Evolutionary conservation across 805 yeast genomes (phyloP), one percentile per base, ranked within the genome.

Genomic region (Saccharomycopsis microspora): DNA sequence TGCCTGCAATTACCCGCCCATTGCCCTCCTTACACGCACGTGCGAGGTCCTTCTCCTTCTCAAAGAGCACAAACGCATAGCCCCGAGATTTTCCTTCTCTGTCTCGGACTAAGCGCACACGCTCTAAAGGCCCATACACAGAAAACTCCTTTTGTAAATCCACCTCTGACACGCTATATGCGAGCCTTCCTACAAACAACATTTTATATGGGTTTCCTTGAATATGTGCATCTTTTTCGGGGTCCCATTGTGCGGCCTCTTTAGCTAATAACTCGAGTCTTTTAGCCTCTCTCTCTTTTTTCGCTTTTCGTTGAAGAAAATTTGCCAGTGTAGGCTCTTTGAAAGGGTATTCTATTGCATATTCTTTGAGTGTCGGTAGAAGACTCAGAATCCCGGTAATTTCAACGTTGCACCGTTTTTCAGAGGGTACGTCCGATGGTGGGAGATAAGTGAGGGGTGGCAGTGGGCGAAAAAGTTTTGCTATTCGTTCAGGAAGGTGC

Each of bases 11-110:
- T n/a, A 60, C 61, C 44, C 70, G 53, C 1, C 74, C 78, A 36
- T 84, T 76, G 38, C 78, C 72, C 30, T 74, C 80, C 38, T 75
- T 70, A 29, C 74, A 71, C 1, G 95, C 93, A 8, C 61, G 63
- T 44, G 74, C 71, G 28, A 87, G 82, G 50, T 79, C 84, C 1
- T 63, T 51, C 19, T 78, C 83, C 31, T 71, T 66, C 46, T 74
- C 79, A 61, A 76, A 90, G 3, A 81, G 80, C 2, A 88, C 67
- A 58, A 90, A 90, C 1, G 83, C 97, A 61, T 90, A 90, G 0
- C 97, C 97, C 51, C 78, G 69, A 3, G 89, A 75, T 51, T 74
- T 73, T 4, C 75, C 76, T 2, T 71, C 56, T 44, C 72, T 68
- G 48, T 79, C 78, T 49, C 76, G 65, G 0, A 82, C 84, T 1